Evolutionary conservation across 2,329 filamentous ascomycete genomes (phyloP), one percentile per base, ranked within the genome.

Genomic region (Chaetomiaceae sp.): DNA sequence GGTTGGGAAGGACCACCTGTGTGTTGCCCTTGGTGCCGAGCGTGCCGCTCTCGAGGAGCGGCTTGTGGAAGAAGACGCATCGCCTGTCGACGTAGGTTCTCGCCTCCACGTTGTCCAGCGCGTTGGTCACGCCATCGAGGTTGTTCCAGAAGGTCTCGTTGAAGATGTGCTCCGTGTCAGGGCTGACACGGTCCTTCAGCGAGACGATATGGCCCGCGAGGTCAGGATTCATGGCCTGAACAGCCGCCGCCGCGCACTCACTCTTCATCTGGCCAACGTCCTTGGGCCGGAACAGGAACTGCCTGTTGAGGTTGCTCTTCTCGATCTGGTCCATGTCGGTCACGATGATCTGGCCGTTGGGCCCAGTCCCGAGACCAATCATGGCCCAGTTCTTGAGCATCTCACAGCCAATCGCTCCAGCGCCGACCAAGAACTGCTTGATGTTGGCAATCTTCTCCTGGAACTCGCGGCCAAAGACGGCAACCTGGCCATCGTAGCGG

Each of bases 311-410:
- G 67, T 99, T 99, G 74, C 92, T 97, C 81, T 92, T 96, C 73
- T 99, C 93, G 61, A 99, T 99, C 48, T 91, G 91, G 65, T 99
- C 93, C 83, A 96, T 97, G 67, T 99, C 93, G 13, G 95, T 97
- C 44, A 99, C 87, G 52, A 76, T 89, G 63, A 99, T 95, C 69
- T 87, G 86, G 62, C 93, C 93, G 43, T 90, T 81, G 3, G 89
- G 88, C 4, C 93, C 93, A 40, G 87, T 88, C 39, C 86, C 92
- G 25, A 99, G 76, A 59, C 93, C 93, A 68, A 97, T 95, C 91
- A 99, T 95, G 31, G 95, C 92, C 91, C 93, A 99, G 70, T 97
- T 97, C 81, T 99, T 99, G 60, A 99, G 75, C 87, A 97, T 99
- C 67, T 99, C 93, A 65, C 93, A 99, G 40, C 93, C 93, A 67